Conservation (phyloP, 2,329 filamentous ascomycete genomes). For the Capronia coronata region DNA sequence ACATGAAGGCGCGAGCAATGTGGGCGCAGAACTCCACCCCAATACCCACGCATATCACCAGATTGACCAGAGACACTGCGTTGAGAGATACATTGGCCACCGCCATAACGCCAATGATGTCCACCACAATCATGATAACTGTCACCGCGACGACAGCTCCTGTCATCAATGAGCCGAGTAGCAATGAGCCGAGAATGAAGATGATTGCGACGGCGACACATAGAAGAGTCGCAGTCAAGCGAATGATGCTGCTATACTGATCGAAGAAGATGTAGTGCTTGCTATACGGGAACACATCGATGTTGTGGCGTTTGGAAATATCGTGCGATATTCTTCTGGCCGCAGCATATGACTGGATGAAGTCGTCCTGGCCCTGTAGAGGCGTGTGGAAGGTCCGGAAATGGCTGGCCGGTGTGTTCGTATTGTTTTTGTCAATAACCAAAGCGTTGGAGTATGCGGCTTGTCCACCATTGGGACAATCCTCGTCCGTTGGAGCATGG, state of each 20-base stretch:
- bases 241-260: constrained; percentile 81
- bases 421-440: constrained; percentile 62
- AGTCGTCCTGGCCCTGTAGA: constrained; percentile 79
- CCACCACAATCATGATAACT: constrained; percentile 86
- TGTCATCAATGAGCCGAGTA: constrained; percentile 78
- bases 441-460: constrained; percentile 82
- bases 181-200: constrained; percentile 67
- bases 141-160: constrained; percentile 76
- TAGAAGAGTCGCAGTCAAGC: constrained; percentile 70
- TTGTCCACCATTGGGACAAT: constrained; percentile 81
- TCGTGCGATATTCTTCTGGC: constrained; percentile 80
- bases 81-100: constrained; percentile 83
- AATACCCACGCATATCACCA: constrained; percentile 96
- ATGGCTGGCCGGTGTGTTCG: constrained; percentile 72
- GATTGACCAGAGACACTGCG: constrained; percentile 88
- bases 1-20: constrained; percentile 91
- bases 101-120: constrained; percentile 94
- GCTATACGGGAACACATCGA: constrained; percentile 91
- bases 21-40: constrained; percentile 96
- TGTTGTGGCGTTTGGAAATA: constrained; percentile 63
- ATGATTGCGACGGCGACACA: constrained; percentile 80
- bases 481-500: constrained; percentile 66
- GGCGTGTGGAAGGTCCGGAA: constrained; percentile 89
- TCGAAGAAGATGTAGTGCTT: constrained; percentile 99
- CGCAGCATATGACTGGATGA: constrained; percentile 82